Evolutionary conservation across 345 rosid genomes (phyloP), one percentile per base, ranked within the genome.

Genomic region (Eucalyptus pauciflora): DNA sequence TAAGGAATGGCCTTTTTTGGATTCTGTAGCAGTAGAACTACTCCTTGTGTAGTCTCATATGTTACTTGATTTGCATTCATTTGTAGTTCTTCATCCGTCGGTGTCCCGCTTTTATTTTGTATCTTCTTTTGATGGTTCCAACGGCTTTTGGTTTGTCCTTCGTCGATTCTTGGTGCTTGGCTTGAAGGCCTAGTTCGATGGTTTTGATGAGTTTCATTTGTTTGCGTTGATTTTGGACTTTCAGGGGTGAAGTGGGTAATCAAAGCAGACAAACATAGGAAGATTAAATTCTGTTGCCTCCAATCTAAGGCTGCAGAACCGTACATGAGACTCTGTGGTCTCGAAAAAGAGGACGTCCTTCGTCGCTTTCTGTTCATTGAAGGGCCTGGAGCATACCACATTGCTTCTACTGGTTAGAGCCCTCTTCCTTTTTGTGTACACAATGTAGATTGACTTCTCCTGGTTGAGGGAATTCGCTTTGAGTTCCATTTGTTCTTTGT

Each of bases 241-340:
- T 79, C 92, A 95, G 99, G 99, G 89, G 99, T 97, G 90, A 97
- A 96, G 90, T 96, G 97, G 99, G 94, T 97, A 62, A 97, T 96
- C 90, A 85, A 92, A 91, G 97, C 93, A 29, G 98, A 96, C 90
- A 97, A 95, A 91, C 76, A 96, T 87, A 93, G 93, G 91, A 97
- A 96, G 96, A 97, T 96, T 79, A 97, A 96, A 92, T 97, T 96
- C 90, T 97, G 99, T 90, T 97, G 99, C 86, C 94, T 97, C 56
- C 99, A 96, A 90, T 97, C 99, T 69, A 92, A 92, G 76, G 92
- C 98, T 48, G 99, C 99, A 54, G 97, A 97, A 86, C 98, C 98
- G 5, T 97, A 97, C 90, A 91, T 97, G 94, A 90, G 88, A 56
- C 86, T 94, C 85, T 91, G 98, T 67, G 99, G 98, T 54, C 94